Conservation (phyloP, 176 grass and related monocot species). For the Tillandsia leiboldiana region DNA sequence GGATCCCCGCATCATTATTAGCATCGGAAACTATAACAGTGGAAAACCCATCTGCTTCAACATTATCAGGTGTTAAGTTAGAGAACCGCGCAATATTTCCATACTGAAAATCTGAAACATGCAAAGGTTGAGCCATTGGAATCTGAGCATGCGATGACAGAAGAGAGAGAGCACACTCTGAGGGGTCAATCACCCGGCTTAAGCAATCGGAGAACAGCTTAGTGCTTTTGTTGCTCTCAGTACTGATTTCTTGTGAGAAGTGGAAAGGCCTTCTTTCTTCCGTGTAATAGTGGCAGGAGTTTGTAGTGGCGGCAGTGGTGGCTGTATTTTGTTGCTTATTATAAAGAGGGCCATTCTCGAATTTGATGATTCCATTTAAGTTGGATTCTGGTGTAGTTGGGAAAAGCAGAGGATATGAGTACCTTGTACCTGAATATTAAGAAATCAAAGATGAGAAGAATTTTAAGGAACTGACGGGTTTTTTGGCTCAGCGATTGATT, state of each 20-base stretch:
- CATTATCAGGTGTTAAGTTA: constrained; percentile 8
- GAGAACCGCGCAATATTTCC: constrained; percentile 1
- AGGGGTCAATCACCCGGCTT: constrained; percentile 27
- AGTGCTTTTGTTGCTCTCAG: constrained; percentile 47
- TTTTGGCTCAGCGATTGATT: no score
- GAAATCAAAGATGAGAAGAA: neutral
- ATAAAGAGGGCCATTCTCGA: constrained; percentile 27
- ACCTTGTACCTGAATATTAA: constrained; percentile 29
- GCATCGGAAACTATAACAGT: constrained; percentile 15
- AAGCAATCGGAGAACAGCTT: constrained; percentile 31
- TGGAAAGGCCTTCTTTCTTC: constrained; percentile 51
- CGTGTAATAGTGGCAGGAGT: constrained; percentile 17
- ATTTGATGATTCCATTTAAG: constrained; percentile 33
- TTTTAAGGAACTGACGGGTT: no score
- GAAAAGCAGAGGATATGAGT: constrained; percentile 46
- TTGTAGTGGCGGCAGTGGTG: constrained; percentile 13
- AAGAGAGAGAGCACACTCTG: constrained; percentile 88
- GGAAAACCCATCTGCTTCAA: constrained; percentile 43
- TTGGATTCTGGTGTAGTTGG: constrained; percentile 35
- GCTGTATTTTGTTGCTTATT: constrained; percentile 13
- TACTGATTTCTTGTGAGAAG: constrained; percentile 21
- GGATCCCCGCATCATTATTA: constrained; percentile 13
- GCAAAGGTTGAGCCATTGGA: constrained; percentile 28
- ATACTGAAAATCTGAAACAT: constrained; percentile 20
- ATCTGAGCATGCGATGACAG: constrained; percentile 56